A percentile compares a stretch with the other conserved stretches of the same genome.
Conservation (phyloP, 495 filamentous ascomycete species). For the Aspergillus incahuasiensis region DNA sequence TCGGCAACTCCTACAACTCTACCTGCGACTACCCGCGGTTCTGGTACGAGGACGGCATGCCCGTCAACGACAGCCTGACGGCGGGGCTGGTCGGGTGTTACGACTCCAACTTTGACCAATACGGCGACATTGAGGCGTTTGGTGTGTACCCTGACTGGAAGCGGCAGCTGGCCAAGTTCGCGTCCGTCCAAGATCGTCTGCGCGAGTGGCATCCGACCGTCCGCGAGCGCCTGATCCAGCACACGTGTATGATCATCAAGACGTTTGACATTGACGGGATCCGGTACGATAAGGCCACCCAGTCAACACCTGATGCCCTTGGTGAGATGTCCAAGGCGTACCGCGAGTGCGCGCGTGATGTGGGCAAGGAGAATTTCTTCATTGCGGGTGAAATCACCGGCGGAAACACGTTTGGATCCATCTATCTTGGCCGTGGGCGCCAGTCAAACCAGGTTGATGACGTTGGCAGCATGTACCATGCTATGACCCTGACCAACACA, state of each 20-base stretch:
- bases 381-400: constrained; percentile 60
- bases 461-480: constrained; percentile 36
- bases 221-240: constrained; percentile 53
- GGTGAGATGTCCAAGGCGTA: constrained; percentile 49
- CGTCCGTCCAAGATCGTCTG: constrained; percentile 70
- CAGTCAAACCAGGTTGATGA: constrained; percentile 41
- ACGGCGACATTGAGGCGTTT: constrained; percentile 66
- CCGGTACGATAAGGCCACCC: constrained; percentile 66
- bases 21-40: constrained; percentile 61
- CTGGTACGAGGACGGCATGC: constrained; percentile 58
- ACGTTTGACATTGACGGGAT: constrained; percentile 63
- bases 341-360: constrained; percentile 49
- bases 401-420: constrained; percentile 57
- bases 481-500: constrained; percentile 40
- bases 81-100: constrained; percentile 54
- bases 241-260: constrained; percentile 61
- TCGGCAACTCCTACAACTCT: constrained; percentile 52
- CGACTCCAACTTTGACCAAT: constrained; percentile 66
- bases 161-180: constrained; percentile 65
- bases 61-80: constrained; percentile 39
- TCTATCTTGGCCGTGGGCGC: constrained; percentile 63
- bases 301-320: constrained; percentile 59
- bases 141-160: constrained; percentile 66
- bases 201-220: constrained; percentile 64
- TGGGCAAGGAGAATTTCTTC: constrained; percentile 60